Percentiles rank a stretch among this genome's conserved stretches.
phyloP scores from a whole-genome alignment of 2,329 filamentous ascomycete genomes.

The Pyrenophora graminea region DNA sequence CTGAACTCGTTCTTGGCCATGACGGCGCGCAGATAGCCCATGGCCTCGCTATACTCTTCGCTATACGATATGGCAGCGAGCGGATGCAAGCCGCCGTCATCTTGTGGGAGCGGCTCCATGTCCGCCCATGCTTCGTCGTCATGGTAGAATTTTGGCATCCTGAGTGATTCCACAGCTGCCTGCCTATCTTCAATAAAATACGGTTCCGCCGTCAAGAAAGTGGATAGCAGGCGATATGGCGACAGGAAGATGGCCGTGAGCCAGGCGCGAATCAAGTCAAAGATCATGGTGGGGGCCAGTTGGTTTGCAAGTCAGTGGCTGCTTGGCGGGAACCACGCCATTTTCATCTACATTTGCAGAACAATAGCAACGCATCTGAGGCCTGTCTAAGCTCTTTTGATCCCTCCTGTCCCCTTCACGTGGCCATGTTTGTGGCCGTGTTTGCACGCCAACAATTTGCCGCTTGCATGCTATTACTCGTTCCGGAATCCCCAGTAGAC shows the following conservation, averaged over 20 bases:
- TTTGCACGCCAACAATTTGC: too few relatives aligned
- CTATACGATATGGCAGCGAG: conserved; percentile 93
- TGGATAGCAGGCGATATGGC: conserved; percentile 16
- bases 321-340: conserved; percentile 20
- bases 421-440: too few relatives aligned
- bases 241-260: conserved; percentile 15
- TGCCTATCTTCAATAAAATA: neutral
- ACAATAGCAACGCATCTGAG: conserved; percentile 20
- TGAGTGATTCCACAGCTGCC: conserved; percentile 9
- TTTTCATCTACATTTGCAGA: conserved; percentile 17
- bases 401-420: too few relatives aligned
- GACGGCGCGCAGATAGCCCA: conserved; percentile 88
- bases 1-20: conserved; percentile 89
- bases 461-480: too few relatives aligned
- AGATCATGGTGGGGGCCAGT: conserved; percentile 20
- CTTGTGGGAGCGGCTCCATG: conserved; percentile 77
- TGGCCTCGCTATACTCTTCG: conserved; percentile 86
- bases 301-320: conserved; percentile 2
- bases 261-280: conserved; percentile 24
- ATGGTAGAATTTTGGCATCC: conserved; percentile 55
- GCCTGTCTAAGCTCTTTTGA: neutral
- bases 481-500: too few relatives aligned
- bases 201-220: conserved; percentile 6
- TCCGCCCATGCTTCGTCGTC: conserved; percentile 81
- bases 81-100: conserved; percentile 75